These are phyloP conservation scores for Anthracocystis panici-leucophaei DNA, from an alignment of 1,284 basidiomycete species.

Conservation along the genomic window DNA sequence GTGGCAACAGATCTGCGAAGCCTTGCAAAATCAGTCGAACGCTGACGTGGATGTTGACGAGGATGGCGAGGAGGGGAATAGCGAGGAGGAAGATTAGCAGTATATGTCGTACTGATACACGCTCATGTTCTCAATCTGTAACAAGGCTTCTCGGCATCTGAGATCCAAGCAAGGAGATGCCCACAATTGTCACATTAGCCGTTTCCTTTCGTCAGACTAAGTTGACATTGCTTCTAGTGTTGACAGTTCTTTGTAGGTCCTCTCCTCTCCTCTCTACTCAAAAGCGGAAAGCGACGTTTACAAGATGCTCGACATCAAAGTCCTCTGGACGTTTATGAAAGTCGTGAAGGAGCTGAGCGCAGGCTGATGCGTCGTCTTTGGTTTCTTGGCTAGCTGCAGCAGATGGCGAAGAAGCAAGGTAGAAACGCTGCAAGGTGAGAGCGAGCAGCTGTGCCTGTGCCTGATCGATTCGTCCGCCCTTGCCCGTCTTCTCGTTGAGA, in stretches of 20 bases:
- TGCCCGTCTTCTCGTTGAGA: conserved; percentile 57
- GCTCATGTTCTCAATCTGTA: neutral
- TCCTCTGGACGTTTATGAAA: conserved; percentile 59
- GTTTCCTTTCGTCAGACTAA: no score
- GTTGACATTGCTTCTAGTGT: neutral
- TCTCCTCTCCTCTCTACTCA: conserved; percentile 2
- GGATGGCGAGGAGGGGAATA: neutral
- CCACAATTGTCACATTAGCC: neutral
- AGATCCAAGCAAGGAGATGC: neutral
- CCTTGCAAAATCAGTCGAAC: conserved; percentile 4
- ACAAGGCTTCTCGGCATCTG: no score
- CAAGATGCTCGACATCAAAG: conserved; percentile 60
- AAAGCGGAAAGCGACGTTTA: conserved; percentile 52
- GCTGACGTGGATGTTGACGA: neutral
- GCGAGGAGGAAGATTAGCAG: conserved; percentile 2
- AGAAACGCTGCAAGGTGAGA: conserved; percentile 65
- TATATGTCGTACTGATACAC: neutral
- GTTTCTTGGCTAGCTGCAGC: conserved; percentile 5
- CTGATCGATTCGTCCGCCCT: conserved; percentile 72
- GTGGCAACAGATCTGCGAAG: conserved; percentile 42
- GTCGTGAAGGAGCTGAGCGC: conserved; percentile 52
- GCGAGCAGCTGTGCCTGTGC: conserved; percentile 63
- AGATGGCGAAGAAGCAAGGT: conserved; percentile 39
- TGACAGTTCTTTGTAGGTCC: neutral
- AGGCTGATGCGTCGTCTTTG: conserved; percentile 29